Percentiles rank a stretch among this genome's conserved stretches.
Conservation (phyloP, 1,284 basidiomycete species). For the Ceratobasidium theobromae region DNA sequence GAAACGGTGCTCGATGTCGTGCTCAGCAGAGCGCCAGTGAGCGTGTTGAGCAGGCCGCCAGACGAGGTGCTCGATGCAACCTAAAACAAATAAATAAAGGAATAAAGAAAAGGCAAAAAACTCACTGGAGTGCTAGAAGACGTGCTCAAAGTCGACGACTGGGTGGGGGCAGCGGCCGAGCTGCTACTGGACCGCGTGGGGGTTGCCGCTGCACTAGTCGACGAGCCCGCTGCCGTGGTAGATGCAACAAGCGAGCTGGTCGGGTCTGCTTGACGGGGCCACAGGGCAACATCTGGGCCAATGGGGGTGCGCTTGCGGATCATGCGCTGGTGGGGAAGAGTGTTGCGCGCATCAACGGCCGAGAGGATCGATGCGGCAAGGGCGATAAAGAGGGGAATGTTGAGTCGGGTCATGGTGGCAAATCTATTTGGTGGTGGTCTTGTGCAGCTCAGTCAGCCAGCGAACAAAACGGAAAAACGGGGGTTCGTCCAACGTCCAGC, state of each 20-base stretch:
- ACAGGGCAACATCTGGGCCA: neutral
- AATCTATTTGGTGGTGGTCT: neutral
- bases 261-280: no score
- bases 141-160: no score
- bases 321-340: constrained; percentile 29
- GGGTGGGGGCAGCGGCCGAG: no score
- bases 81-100: no score
- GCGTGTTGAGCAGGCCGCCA: neutral
- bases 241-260: neutral
- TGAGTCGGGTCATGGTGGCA: constrained; percentile 26
- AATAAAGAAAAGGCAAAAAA: no score
- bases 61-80: no score
- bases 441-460: neutral
- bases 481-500: constrained; percentile 15
- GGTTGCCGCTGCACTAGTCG: neutral
- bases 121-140: no score
- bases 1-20: neutral
- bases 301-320: constrained; percentile 16
- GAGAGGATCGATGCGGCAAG: constrained; percentile 16
- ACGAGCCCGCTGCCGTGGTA: neutral
- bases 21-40: neutral
- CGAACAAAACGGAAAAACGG: neutral
- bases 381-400: constrained; percentile 27
- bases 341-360: neutral
- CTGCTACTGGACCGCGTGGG: no score